These are phyloP conservation scores for Ehretia macrophylla DNA, from an alignment of 257 asterid genomes.

Conservation along the genomic window DNA sequence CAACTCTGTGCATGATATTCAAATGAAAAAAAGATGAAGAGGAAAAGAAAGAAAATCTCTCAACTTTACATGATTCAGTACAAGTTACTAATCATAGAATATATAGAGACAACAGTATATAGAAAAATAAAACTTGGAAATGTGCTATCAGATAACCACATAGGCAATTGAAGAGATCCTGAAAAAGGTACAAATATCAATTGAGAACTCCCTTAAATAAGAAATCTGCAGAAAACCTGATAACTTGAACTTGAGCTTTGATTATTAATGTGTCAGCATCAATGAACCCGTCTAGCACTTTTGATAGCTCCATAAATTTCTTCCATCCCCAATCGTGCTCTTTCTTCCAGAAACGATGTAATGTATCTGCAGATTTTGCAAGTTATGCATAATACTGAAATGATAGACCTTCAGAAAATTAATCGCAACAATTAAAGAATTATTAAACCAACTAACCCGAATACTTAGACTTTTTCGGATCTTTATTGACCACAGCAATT, in stretches of 20 bases:
- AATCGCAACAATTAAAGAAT: not conserved
- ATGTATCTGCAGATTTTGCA: conserved; percentile 60
- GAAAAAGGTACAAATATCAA: not conserved
- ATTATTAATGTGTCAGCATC: conserved; percentile 81
- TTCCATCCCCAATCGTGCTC: conserved; percentile 99
- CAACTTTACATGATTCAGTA: not conserved
- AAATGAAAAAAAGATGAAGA: no score
- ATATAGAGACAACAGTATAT: not conserved
- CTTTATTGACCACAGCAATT: conserved; percentile 90
- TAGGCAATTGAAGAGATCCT: not conserved
- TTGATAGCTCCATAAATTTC: conserved; percentile 96
- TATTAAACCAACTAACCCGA: conserved; percentile 51
- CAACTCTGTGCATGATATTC: no score
- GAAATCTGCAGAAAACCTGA: conserved; percentile 42
- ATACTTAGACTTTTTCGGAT: conserved; percentile 87
- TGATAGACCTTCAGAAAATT: conserved; percentile 1
- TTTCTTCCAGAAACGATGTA: conserved; percentile 91
- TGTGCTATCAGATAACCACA: not conserved
- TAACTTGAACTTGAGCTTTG: conserved; percentile 96
- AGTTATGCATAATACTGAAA: not conserved
- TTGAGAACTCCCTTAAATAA: not conserved
- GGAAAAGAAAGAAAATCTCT: no score
- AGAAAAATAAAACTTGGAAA: not conserved
- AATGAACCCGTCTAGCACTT: conserved; percentile 78
- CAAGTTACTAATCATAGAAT: not conserved